A percentile compares a stretch with the other conserved stretches of the same genome.
phyloP scores from a whole-genome alignment of 495 filamentous ascomycete genomes.

The Neurospora sp. region DNA sequence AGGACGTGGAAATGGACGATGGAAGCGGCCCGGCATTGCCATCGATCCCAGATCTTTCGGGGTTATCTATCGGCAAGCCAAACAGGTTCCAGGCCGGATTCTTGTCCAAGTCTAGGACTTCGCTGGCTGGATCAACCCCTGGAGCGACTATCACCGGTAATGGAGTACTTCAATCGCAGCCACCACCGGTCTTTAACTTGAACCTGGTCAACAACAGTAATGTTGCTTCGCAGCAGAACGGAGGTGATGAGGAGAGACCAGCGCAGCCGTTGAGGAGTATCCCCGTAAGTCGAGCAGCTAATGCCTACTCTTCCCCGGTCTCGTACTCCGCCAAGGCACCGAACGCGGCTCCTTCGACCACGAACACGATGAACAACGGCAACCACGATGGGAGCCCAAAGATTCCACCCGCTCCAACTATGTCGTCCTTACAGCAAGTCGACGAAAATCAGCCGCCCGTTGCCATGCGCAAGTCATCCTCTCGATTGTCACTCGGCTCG shows the following conservation, averaged over 20 bases:
- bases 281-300: constrained; percentile 30
- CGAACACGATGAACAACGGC: background rate
- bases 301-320: constrained; percentile 28
- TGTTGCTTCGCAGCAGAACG: background rate
- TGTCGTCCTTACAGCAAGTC: constrained; percentile 9
- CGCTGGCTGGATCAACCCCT: background rate
- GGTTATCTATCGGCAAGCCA: constrained; percentile 43
- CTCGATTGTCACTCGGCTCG: constrained; percentile 21
- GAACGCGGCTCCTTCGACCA: background rate
- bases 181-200: constrained; percentile 50
- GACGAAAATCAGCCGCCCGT: constrained; percentile 33
- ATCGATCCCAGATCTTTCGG: constrained; percentile 36
- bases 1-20: constrained; percentile 33
- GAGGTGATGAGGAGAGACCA: constrained; percentile 41
- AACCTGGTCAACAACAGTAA: constrained; percentile 39
- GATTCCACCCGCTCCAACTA: background rate
- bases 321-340: background rate
- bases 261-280: constrained; percentile 41
- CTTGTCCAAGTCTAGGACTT: constrained; percentile 51
- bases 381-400: constrained; percentile 16
- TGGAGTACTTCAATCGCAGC: constrained; percentile 5
- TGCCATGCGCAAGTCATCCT: constrained; percentile 6
- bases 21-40: constrained; percentile 41
- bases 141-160: background rate
- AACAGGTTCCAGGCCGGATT: constrained; percentile 89